phyloP scores from a whole-genome alignment of 129 eudicot species.

The Helianthus annuus region HanXRQr2.0-SUNRISE NC_035442.2:38389529-38390028 shows the following conservation, averaged over 20 bases:
- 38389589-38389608: constrained; percentile 14
- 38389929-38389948: background rate
- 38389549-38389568: background rate
- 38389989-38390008: background rate
- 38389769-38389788: constrained; percentile 18
- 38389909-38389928: background rate
- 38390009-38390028: background rate
- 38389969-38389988: background rate
- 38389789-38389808: constrained; percentile 9
- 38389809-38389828: constrained; percentile 1
- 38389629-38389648: background rate
- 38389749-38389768: constrained; percentile 16
- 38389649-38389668: background rate
- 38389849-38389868: constrained; percentile 3
- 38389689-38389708: background rate
- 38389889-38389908: constrained; percentile 7
- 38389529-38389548: too few species aligned
- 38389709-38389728: too few species aligned
- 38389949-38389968: background rate
- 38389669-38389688: background rate
- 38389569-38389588: background rate
- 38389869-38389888: background rate
- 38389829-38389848: constrained; percentile 29
- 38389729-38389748: background rate
- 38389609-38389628: constrained; percentile 1